phyloP scores from a whole-genome alignment of 768 basidiomycete species.

The Hygrocybe punicea region DNA sequence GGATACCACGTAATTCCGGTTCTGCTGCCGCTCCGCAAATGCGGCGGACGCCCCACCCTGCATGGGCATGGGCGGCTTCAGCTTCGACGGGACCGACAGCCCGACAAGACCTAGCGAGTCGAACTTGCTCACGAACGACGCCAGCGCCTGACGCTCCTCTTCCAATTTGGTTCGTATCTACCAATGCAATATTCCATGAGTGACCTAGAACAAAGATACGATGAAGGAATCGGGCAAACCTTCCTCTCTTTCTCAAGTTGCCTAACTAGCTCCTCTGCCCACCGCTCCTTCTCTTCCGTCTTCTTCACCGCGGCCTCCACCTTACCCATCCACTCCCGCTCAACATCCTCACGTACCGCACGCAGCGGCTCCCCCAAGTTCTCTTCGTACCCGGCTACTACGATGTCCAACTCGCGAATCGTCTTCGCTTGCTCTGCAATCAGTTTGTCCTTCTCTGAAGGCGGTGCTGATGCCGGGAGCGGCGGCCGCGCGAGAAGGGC shows the following conservation, averaged over 20 bases:
- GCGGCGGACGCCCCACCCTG: constrained; percentile 50
- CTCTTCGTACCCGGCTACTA: constrained; percentile 67
- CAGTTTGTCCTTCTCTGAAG: constrained; percentile 69
- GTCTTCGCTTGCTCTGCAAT: constrained; percentile 71
- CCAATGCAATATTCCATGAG: neutral
- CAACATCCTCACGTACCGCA: constrained; percentile 67
- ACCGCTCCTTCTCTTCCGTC: constrained; percentile 66
- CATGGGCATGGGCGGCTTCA: constrained; percentile 47
- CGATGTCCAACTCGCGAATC: constrained; percentile 74
- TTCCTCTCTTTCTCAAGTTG: constrained; percentile 79
- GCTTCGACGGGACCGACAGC: constrained; percentile 36
- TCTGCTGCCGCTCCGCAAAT: constrained; percentile 47
- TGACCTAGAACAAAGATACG: neutral
- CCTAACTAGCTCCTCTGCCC: constrained; percentile 71
- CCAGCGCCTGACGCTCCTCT: constrained; percentile 72
- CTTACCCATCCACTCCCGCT: constrained; percentile 64
- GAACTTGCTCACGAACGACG: constrained; percentile 79
- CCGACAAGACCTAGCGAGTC: constrained; percentile 53
- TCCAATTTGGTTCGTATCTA: constrained; percentile 64
- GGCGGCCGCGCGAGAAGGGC: constrained; percentile 70
- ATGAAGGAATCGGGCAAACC: constrained; percentile 33
- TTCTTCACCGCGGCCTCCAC: constrained; percentile 55
- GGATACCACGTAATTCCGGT: constrained; percentile 19
- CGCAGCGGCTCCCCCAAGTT: constrained; percentile 67
- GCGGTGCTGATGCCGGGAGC: constrained; percentile 60